These are phyloP conservation scores for Rehmannia glutinosa DNA, from an alignment of 257 asterid species.

Conservation along the genomic window DNA sequence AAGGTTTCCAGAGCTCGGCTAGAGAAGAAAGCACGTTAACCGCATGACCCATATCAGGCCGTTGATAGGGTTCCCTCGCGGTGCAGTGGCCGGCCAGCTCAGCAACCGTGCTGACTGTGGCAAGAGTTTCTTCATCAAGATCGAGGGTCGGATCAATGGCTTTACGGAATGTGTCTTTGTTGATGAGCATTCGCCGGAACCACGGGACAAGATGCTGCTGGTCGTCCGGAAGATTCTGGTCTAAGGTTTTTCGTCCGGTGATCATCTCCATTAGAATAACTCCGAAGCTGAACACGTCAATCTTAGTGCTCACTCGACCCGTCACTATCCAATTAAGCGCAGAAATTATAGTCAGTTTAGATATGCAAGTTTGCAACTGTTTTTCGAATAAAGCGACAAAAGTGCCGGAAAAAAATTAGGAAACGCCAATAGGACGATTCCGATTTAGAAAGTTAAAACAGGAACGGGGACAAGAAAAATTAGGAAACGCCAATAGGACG, in stretches of 20 bases:
- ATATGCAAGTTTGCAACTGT: no score
- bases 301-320: slow-evolving; percentile 83
- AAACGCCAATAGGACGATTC: no score
- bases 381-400: no score
- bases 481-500: no score
- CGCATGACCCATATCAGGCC: slow-evolving; percentile 87
- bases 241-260: slow-evolving; percentile 65
- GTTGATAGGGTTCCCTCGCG: slow-evolving; percentile 68
- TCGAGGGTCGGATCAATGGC: slow-evolving; percentile 63
- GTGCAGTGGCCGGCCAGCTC: slow-evolving; percentile 89
- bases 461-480: no score
- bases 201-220: slow-evolving; percentile 74
- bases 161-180: slow-evolving; percentile 46
- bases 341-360: not conserved
- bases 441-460: no score
- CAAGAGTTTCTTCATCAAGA: slow-evolving; percentile 46
- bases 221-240: slow-evolving; percentile 58
- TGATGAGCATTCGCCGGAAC: slow-evolving; percentile 64
- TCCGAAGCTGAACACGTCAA: slow-evolving; percentile 79
- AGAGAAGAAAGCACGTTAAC: slow-evolving; percentile 77
- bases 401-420: no score
- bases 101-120: slow-evolving; percentile 58
- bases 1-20: slow-evolving; percentile 83
- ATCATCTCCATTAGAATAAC: slow-evolving; percentile 82
- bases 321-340: slow-evolving; percentile 40